Base-by-base conservation (phyloP, 371 early-diverging fungal genomes). In the Mortierella sp. region DNA sequence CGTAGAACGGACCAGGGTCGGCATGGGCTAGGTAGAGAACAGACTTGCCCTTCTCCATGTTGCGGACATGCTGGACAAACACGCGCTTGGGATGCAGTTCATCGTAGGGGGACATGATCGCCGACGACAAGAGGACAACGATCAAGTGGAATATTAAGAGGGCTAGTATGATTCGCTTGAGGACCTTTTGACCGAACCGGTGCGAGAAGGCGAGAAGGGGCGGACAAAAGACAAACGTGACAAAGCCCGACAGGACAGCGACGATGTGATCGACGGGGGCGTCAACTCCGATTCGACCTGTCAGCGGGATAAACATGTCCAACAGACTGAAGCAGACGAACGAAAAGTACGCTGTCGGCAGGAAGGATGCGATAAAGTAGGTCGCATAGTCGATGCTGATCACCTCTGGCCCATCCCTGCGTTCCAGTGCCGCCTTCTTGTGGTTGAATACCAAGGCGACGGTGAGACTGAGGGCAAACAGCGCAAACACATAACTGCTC, bases 231-330 rank as follows among this genome's bases (percentile, higher is more conserved):
- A 91, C 85, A 65, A 87, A 90, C 13, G 86, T 55, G 37, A 90
- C 71, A 79, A 91, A 85, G n/a, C 91, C 92, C 29, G 89, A 88
- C 34, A 94, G 79, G 29, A 89, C 73, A 4, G 90, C 88, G 4
- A 93, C 88, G 53, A 94, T 91, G 10, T 87, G 64, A 80, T 94
- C 94, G 4, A 89, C 91, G 39, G 93, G 93, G 1, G 92, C 87
- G 26, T 91, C 89, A 0, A 89, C 86, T 16, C 94, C 94, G 83
- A 91, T 91, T 39, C 94, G 90, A 10, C 93, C 94, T 1, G 92
- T 90, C 68, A 94, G 80, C 2, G 94, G 94, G 0, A 94, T 92
- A 86, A 94, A 91, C 31, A 92, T 85, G 72, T 92, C 89, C 22
- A 92, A 83, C 70, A 91, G 70, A 14, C 89, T 86, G 66, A 87